phyloP scores from a whole-genome alignment of 768 basidiomycete genomes.

The Serendipita indica region DNA sequence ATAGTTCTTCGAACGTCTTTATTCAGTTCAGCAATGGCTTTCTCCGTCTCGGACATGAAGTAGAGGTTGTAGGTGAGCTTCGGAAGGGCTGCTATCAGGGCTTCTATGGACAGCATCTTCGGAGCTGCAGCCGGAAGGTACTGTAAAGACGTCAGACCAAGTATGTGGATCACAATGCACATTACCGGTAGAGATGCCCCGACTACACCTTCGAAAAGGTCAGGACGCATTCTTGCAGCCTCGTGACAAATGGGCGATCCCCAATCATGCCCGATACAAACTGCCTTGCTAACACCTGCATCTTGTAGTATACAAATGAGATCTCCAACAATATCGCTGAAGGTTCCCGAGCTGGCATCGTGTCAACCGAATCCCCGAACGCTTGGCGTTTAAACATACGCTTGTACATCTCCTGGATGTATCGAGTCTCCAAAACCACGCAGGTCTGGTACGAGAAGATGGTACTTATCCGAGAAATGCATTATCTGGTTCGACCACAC shows the following conservation, averaged over 20 bases:
- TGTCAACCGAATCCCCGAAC: neutral
- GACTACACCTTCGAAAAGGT: conserved; percentile 43
- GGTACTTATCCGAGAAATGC: conserved; percentile 38
- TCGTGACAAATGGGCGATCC: conserved; percentile 48
- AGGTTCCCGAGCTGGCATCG: conserved; percentile 20
- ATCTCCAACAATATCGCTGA: conserved; percentile 48
- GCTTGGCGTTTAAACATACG: conserved; percentile 30
- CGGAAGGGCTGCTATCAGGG: conserved; percentile 30
- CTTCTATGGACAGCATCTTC: conserved; percentile 32
- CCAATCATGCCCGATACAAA: conserved; percentile 74
- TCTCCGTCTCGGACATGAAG: conserved; percentile 36
- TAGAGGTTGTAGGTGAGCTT: conserved; percentile 45
- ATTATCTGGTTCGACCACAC: conserved; percentile 56
- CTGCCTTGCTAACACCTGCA: conserved; percentile 32
- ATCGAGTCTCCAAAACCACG: conserved; percentile 59
- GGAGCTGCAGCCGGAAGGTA: conserved; percentile 41
- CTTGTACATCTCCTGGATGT: conserved; percentile 45
- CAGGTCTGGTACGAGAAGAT: conserved; percentile 43
- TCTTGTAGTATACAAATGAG: conserved; percentile 45
- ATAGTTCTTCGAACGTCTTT: conserved; percentile 40
- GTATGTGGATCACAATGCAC: neutral
- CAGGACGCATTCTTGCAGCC: conserved; percentile 51
- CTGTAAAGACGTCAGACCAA: conserved; percentile 23
- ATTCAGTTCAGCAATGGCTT: conserved; percentile 40
- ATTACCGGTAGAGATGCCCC: conserved; percentile 48